These are phyloP conservation scores for Blastocystis hominis DNA, from an alignment of 352 stramenopile genomes.

Conservation along the genomic window DNA sequence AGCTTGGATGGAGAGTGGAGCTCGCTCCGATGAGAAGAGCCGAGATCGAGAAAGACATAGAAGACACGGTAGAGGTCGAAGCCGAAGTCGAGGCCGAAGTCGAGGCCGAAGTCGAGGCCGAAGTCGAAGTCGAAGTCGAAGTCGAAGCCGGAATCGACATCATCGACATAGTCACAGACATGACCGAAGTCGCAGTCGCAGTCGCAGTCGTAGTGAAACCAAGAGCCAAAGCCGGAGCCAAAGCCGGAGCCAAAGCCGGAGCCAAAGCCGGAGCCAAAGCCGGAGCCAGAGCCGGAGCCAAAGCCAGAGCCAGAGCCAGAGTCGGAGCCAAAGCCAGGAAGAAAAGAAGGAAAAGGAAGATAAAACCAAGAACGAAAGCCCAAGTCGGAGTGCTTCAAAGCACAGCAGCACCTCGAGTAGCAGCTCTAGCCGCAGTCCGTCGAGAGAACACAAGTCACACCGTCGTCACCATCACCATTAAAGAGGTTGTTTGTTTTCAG, in stretches of 20 bases:
- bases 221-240: neutral
- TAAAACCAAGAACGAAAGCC: neutral
- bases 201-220: neutral
- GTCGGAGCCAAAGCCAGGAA: neutral
- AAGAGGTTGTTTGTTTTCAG: slow-evolving; percentile 14
- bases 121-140: too few species aligned
- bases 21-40: too few species aligned
- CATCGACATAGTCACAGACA: neutral
- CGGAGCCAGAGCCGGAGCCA: neutral
- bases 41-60: too few species aligned
- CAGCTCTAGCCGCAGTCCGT: neutral
- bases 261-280: neutral
- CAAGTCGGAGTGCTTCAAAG: neutral
- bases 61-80: too few species aligned
- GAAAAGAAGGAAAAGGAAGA: slow-evolving; percentile 7
- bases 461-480: neutral
- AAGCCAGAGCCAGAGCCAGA: neutral
- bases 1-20: slow-evolving; percentile 34
- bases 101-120: too few species aligned
- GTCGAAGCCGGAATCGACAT: too few species aligned
- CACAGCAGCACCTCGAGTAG: too few species aligned
- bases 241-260: neutral
- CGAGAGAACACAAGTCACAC: neutral
- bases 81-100: too few species aligned
- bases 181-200: too few species aligned